phyloP scores from a whole-genome alignment of 2,329 filamentous ascomycete genomes.

The Biscogniauxia mediterranea region DNA sequence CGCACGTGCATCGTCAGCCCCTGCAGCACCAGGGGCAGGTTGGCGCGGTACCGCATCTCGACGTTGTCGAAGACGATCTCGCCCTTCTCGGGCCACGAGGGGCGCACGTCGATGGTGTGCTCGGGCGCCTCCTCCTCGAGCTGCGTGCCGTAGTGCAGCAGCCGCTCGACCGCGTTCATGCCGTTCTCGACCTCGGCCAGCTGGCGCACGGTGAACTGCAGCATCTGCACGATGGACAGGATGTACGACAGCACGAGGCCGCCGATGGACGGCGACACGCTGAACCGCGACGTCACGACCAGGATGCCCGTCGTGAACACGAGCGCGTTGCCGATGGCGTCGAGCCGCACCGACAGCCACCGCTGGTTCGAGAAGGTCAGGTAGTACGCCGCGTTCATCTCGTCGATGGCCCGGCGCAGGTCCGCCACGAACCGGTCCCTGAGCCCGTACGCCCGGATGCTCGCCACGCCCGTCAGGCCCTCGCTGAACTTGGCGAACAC shows the following conservation, averaged over 20 bases:
- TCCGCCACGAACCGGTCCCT: slow-evolving; percentile 70
- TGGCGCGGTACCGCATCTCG: slow-evolving; percentile 73
- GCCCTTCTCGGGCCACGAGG: slow-evolving; percentile 81
- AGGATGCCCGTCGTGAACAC: slow-evolving; percentile 88
- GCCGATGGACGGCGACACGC: slow-evolving; percentile 77
- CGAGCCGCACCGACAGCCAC: slow-evolving; percentile 84
- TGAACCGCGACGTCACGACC: slow-evolving; percentile 87
- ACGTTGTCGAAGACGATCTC: slow-evolving; percentile 75
- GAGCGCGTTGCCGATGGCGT: slow-evolving; percentile 77
- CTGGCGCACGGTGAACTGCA: slow-evolving; percentile 92
- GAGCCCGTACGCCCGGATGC: slow-evolving; percentile 86
- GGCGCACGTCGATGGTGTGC: slow-evolving; percentile 69
- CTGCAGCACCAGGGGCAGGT: slow-evolving; percentile 70
- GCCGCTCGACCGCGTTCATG: slow-evolving; percentile 93
- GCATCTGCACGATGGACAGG: slow-evolving; percentile 87
- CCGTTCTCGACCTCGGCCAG: slow-evolving; percentile 95
- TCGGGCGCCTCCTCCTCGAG: slow-evolving; percentile 88
- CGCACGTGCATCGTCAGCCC: slow-evolving; percentile 69
- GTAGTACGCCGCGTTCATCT: slow-evolving; percentile 93
- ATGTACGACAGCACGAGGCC: slow-evolving; percentile 93
- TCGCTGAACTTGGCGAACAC: slow-evolving; percentile 93
- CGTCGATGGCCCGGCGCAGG: slow-evolving; percentile 73
- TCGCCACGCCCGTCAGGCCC: slow-evolving; percentile 77
- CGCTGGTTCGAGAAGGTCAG: slow-evolving; percentile 94
- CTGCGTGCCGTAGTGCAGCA: slow-evolving; percentile 83